Base-by-base conservation (phyloP, 73 alveolate genomes). In the Strombidium stylifer region DNA sequence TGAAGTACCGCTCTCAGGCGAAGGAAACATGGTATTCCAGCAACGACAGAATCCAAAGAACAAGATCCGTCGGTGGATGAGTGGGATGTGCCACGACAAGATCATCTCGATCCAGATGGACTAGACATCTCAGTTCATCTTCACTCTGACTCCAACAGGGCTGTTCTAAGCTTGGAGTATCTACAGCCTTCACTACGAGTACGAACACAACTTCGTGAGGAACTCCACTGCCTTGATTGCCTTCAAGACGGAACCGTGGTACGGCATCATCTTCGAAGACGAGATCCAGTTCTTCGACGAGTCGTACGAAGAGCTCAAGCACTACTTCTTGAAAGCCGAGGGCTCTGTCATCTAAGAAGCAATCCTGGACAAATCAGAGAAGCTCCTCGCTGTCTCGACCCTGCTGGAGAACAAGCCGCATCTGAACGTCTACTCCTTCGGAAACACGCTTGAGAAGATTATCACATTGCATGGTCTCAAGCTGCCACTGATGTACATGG, bases 101-200 rank as follows among this genome's bases (percentile, higher is more conserved):
- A 91, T 91, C 16, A 65, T 41, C 31, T 60, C 76, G 25, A 75
- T 85, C 25, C 45, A 87, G 14, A 76, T 81, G 34, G 94, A 85
- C 72, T 58, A 41, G 65, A 54, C 55, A 3, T 45, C 82, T 5
- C 39, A 71, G 10, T 35, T 73, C 5, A 55, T 88, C 37, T 88
- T 66, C 47, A 65, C 85, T 0, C 48, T 88, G 0, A 88, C 97
- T 3, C 39, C 74, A 21, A 70, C 58, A 26, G 97, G 97, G 12
- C 47, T 75, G 50, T 88, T 88, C 81, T 80, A 91, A 15, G 85
- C 71, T 5, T 88, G 97, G 97, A 88, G 83, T 60, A 40, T 88
- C 15, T 21, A 58, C 12, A 75, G 89, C 27, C 71, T 83, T 40
- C 82, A 71, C 48, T 60, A 73, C 21, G 28, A 46, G 3, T 69